phyloP scores from a whole-genome alignment of 352 stramenopile genomes.

The Phytophthora sp. region DNA sequence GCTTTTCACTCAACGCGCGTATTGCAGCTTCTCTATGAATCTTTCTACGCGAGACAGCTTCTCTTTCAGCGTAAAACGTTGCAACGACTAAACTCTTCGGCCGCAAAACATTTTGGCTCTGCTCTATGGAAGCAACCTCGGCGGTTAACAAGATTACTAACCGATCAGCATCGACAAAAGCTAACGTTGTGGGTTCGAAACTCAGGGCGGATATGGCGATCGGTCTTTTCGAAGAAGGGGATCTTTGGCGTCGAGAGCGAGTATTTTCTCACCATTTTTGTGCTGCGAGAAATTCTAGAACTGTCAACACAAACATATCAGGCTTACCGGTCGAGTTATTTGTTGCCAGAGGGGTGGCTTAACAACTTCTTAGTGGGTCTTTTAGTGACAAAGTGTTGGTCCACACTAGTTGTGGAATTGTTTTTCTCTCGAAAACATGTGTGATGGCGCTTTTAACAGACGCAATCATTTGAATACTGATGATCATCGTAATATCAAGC shows the following conservation, averaged over 20 bases:
- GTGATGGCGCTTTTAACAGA: background rate
- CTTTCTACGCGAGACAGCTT: too few relatives aligned
- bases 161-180: too few relatives aligned
- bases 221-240: background rate
- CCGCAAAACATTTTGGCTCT: too few relatives aligned
- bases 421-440: slow-evolving; percentile 12
- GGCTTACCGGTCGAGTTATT: slow-evolving; percentile 15
- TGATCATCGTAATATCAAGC: background rate
- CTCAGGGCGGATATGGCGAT: background rate
- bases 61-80: too few relatives aligned
- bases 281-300: slow-evolving; percentile 11
- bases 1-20: too few relatives aligned
- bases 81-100: too few relatives aligned
- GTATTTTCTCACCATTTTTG: slow-evolving; percentile 18
- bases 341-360: slow-evolving; percentile 15
- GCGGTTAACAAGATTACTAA: too few relatives aligned
- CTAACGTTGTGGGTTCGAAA: too few relatives aligned
- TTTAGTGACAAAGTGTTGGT: slow-evolving; percentile 49
- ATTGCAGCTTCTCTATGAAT: too few relatives aligned
- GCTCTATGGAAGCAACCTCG: too few relatives aligned
- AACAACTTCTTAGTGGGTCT: slow-evolving; percentile 22
- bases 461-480: background rate
- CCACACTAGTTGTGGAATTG: slow-evolving; percentile 51
- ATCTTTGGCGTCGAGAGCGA: slow-evolving; percentile 4
- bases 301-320: slow-evolving; percentile 7